phyloP scores from a whole-genome alignment of 2,329 filamentous ascomycete species.

The Aspergillus sclerotialis region DNA sequence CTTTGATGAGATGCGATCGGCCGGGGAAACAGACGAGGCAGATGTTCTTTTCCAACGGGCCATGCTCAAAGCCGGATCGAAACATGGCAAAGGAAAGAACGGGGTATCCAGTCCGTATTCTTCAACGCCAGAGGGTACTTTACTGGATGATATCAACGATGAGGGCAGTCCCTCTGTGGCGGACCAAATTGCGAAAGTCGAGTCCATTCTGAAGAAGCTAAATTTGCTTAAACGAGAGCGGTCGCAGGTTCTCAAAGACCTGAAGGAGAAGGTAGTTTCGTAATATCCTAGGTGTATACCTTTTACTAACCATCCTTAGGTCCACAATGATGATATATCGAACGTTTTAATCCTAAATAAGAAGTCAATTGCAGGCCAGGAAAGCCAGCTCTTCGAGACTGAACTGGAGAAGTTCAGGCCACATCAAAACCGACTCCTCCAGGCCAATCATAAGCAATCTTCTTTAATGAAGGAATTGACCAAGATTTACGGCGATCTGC shows the following conservation, averaged over 20 bases:
- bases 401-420: conserved; percentile 97
- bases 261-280: conserved; percentile 83
- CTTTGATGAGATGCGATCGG: conserved; percentile 91
- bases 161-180: conserved; percentile 73
- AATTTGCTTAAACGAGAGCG: conserved; percentile 89
- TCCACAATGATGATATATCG: conserved; percentile 93
- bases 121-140: conserved; percentile 59
- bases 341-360: conserved; percentile 97
- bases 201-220: conserved; percentile 83
- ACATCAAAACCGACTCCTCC: conserved; percentile 82
- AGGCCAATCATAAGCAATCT: conserved; percentile 92
- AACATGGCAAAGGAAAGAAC: conserved; percentile 52
- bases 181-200: conserved; percentile 82
- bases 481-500: conserved; percentile 71
- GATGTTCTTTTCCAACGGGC: conserved; percentile 85
- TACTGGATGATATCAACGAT: conserved; percentile 87
- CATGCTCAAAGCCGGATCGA: conserved; percentile 67
- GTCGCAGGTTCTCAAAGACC: conserved; percentile 84
- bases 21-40: conserved; percentile 76
- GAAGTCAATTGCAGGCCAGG: conserved; percentile 87
- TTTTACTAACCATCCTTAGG: conserved; percentile 47
- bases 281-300: neutral
- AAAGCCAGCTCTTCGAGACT: conserved; percentile 84
- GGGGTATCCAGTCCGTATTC: conserved; percentile 53
- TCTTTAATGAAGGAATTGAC: conserved; percentile 93